phyloP scores from a whole-genome alignment of 306 rosid genomes.

The Cucumis melo region DNA sequence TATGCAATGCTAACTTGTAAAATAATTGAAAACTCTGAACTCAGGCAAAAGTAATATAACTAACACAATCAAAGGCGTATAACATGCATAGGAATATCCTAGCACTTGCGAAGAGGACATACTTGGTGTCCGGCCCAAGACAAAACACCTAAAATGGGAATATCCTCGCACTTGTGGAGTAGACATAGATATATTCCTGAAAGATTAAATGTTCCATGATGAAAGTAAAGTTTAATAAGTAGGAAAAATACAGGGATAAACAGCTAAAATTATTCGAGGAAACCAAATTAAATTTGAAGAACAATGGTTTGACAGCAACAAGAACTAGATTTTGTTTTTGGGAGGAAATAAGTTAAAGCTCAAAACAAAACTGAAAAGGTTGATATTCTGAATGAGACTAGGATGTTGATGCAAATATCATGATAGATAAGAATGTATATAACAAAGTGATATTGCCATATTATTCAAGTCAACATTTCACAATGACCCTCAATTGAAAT shows the following conservation, averaged over 20 bases:
- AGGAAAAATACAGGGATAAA: not conserved
- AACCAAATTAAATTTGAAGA: not conserved
- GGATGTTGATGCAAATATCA: not conserved
- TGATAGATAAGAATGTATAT: not conserved
- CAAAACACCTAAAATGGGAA: conserved; percentile 95
- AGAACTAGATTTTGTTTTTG: not conserved
- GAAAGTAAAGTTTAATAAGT: not conserved
- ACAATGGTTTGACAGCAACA: not conserved
- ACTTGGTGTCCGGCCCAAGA: conserved; percentile 99
- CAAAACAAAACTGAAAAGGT: not conserved
- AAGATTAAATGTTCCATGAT: conserved; percentile 16
- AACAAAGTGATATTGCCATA: not conserved
- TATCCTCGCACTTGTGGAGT: conserved; percentile 64
- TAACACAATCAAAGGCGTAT: not conserved
- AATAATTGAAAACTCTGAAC: not conserved
- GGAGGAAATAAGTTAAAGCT: not conserved
- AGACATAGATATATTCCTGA: conserved; percentile 84
- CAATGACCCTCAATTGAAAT: not conserved
- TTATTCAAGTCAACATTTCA: not conserved
- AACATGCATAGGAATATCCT: not conserved
- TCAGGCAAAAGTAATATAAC: not conserved
- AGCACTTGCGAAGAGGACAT: conserved; percentile 11
- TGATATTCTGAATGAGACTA: not conserved
- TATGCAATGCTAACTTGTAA: not conserved
- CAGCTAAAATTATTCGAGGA: not conserved